Base-by-base conservation (phyloP, 108 stramenopile species). In the Pseudonitzschia multiseries region DNA sequence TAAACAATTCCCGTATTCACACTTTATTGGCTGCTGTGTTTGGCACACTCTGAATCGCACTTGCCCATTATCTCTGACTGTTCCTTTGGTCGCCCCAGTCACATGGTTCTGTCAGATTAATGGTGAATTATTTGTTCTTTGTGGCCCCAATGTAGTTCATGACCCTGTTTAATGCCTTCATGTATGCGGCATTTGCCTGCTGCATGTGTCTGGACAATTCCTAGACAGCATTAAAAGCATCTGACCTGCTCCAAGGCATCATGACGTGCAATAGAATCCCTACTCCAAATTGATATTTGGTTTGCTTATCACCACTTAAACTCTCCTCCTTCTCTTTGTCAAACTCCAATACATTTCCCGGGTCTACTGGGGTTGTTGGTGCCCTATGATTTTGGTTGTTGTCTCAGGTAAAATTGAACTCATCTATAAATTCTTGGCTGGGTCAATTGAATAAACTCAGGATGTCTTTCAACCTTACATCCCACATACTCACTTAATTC, bases 401-500 rank as follows among this genome's bases (percentile, higher is more conserved):
- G 2, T 6, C 36, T 5, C 36, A 2, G 36, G 36, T 6, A 36
- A 2, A 36, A 2, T 6, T 6, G 6, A 36, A 36, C 6, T 36
- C 36, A 36, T 36, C 36, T 6, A 36, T 6, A 36, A 79, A 68
- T 24, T 72, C 80, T 28, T 86, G 84, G 79, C 69, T 86, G 84
- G 18, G 77, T 78, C 15, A 86, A 26, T 36, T 70, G 71, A 32
- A 83, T 24, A 42, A 0, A 40, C 44, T 20, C 63, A n/a, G 17
- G 27, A 32, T 22, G 4, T 5, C 64, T 43, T 15, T 79, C 71
- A 18, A 82, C 66, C 32, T 82, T 76, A 60, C 72, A 70, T 6
- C 84, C 84, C n/a, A 85, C 81, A 66, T 85, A 82, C 44, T 82
- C 84, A 18, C 42, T 74, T 57, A 82, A 14, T 4, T 57, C 26